Evolutionary conservation across 1,284 basidiomycete genomes (phyloP).

Genomic region (Mrakiaceae sp.): DNA sequence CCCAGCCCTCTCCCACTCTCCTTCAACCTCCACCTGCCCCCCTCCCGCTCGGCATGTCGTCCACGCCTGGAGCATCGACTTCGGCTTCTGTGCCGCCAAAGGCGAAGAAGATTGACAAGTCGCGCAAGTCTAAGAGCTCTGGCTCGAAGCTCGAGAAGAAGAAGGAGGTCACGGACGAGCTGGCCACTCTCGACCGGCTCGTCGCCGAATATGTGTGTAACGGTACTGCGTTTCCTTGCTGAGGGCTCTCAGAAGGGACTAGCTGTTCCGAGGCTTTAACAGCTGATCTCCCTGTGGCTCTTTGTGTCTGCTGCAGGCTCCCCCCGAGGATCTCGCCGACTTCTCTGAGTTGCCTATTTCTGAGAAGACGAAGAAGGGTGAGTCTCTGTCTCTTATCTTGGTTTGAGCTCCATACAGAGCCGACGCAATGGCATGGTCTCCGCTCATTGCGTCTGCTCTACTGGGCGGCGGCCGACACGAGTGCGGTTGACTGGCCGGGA

Average conservation of each 20-base stretch:
- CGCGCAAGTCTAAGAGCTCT: neutral
- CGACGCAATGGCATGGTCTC: neutral
- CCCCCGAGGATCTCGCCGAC: slow-evolving; percentile 1
- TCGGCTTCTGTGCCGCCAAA: neutral
- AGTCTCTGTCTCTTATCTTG: neutral
- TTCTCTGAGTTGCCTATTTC: slow-evolving; percentile 14
- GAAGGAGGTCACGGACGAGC: slow-evolving; percentile 9
- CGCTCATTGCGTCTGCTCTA: no score
- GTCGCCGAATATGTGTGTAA: slow-evolving; percentile 8
- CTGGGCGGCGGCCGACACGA: no score
- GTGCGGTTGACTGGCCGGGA: no score
- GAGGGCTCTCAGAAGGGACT: neutral
- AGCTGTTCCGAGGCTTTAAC: neutral
- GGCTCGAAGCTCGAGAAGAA: neutral
- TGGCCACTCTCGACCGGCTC: slow-evolving; percentile 7
- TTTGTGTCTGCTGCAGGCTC: neutral
- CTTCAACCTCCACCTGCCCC: no score
- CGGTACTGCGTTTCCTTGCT: neutral
- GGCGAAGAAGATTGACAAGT: neutral
- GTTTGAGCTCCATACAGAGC: neutral
- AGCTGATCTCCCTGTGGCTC: neutral
- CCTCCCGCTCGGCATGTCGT: no score
- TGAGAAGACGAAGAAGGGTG: slow-evolving; percentile 16
- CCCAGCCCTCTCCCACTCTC: no score
- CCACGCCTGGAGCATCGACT: no score